Conservation (phyloP, 495 filamentous ascomycete species). For the Sphaerosporella brunnea region DNA sequence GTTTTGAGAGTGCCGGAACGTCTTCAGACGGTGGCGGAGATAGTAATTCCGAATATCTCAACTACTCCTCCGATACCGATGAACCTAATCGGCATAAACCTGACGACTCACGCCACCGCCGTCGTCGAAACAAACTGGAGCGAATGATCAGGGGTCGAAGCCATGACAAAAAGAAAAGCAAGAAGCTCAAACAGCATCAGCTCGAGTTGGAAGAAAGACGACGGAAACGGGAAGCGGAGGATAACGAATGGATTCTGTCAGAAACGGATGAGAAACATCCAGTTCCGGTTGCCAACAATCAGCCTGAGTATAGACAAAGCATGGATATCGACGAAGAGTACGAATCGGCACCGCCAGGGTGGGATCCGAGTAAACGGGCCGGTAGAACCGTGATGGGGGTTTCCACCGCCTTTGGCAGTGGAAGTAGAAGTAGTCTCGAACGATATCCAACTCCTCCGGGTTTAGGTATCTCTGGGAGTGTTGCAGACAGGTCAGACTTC, state of each 20-base stretch:
- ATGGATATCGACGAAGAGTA: constrained; percentile 14
- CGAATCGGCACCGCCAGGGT: constrained; percentile 11
- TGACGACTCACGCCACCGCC: constrained; percentile 16
- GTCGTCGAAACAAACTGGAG: constrained; percentile 18
- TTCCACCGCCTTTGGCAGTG: constrained; percentile 11
- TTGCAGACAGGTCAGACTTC: constrained; percentile 13
- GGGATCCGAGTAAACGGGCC: background rate
- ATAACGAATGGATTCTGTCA: constrained; percentile 18
- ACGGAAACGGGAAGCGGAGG: constrained; percentile 19
- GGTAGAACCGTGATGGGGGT: constrained; percentile 3
- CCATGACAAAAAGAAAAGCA: constrained; percentile 12
- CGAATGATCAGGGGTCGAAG: constrained; percentile 17
- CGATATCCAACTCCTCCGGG: constrained; percentile 2
- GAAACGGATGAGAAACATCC: constrained; percentile 1
- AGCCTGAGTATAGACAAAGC: constrained; percentile 4
- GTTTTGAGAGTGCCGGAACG: constrained; percentile 1
- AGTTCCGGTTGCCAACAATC: background rate
- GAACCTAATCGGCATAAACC: constrained; percentile 1
- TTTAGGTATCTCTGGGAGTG: background rate
- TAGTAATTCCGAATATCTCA: constrained; percentile 2
- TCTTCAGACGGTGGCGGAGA: background rate
- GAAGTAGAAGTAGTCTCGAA: constrained; percentile 17
- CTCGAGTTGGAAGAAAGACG: constrained; percentile 16
- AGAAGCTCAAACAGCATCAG: constrained; percentile 16
- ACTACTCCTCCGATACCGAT: background rate